phyloP scores from a whole-genome alignment of 257 asterid genomes.

The Solanum pinnatisectum region DNA sequence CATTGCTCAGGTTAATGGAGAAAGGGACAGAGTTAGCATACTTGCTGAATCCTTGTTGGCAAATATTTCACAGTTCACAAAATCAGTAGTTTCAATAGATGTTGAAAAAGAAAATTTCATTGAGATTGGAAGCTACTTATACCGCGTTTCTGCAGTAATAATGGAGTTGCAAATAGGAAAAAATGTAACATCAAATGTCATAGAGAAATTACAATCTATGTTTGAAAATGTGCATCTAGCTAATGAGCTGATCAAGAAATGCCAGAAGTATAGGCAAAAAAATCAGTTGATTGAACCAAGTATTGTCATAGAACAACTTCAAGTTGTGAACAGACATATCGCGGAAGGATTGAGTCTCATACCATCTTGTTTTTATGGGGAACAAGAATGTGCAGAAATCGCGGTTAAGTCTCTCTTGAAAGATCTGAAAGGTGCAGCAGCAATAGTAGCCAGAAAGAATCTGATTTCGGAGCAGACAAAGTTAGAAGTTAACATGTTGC shows the following conservation, averaged over 20 bases:
- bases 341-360: slow-evolving; percentile 48
- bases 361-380: slow-evolving; percentile 29
- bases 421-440: slow-evolving; percentile 42
- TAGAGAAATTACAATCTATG: slow-evolving; percentile 39
- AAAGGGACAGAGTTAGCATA: slow-evolving; percentile 12
- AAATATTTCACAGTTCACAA: slow-evolving; percentile 36
- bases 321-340: slow-evolving; percentile 30
- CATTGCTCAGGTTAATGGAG: slow-evolving; percentile 27
- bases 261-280: slow-evolving; percentile 14
- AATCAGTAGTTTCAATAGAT: slow-evolving; percentile 27
- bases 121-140: slow-evolving; percentile 53
- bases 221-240: slow-evolving; percentile 30
- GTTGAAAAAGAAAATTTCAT: slow-evolving; percentile 38
- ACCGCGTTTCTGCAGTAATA: slow-evolving; percentile 45
- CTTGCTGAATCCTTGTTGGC: slow-evolving; percentile 31
- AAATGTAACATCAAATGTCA: slow-evolving; percentile 29
- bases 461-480: slow-evolving; percentile 8
- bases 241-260: slow-evolving; percentile 20
- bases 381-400: slow-evolving; percentile 32
- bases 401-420: slow-evolving; percentile 50
- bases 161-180: slow-evolving; percentile 41
- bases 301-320: slow-evolving; percentile 32
- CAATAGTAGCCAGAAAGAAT: slow-evolving; percentile 12
- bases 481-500: not conserved
- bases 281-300: slow-evolving; percentile 17